Percentiles rank a stretch among this genome's conserved stretches.
Conservation (phyloP, 2,329 filamentous ascomycete genomes). For the Knoxdaviesia capensis region DNA sequence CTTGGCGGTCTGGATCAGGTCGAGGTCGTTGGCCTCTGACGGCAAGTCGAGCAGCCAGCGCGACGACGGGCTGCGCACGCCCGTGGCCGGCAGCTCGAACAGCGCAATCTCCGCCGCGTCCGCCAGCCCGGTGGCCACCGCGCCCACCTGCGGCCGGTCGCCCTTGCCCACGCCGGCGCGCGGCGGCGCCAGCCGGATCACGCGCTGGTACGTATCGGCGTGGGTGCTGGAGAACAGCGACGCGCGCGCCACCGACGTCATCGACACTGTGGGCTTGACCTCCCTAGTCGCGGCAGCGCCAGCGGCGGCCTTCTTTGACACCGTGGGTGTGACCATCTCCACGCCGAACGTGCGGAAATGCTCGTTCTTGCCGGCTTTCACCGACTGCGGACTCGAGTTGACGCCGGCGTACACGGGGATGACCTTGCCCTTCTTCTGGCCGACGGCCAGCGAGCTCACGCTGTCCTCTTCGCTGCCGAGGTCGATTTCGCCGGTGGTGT, state of each 20-base stretch:
- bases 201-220: slow-evolving; percentile 36
- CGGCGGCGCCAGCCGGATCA: slow-evolving; percentile 32
- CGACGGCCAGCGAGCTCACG: slow-evolving; percentile 61
- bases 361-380: slow-evolving; percentile 58
- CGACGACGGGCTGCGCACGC: slow-evolving; percentile 20
- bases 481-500: slow-evolving; percentile 50
- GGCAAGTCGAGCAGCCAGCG: slow-evolving; percentile 28
- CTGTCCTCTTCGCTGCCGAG: slow-evolving; percentile 75
- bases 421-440: slow-evolving; percentile 34
- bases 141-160: slow-evolving; percentile 46
- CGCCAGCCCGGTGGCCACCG: slow-evolving; percentile 58
- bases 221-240: slow-evolving; percentile 28
- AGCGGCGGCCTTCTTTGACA: slow-evolving; percentile 12
- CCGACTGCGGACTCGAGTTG: slow-evolving; percentile 57
- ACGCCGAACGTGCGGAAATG: slow-evolving; percentile 65
- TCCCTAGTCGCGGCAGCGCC: slow-evolving; percentile 8
- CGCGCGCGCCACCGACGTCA: slow-evolving; percentile 30
- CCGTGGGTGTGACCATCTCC: slow-evolving; percentile 17
- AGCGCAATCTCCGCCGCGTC: slow-evolving; percentile 60
- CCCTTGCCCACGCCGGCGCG: no score
- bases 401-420: slow-evolving; percentile 49
- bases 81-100: slow-evolving; percentile 44
- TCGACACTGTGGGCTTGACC: slow-evolving; percentile 13
- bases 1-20: slow-evolving; percentile 37
- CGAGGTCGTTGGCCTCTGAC: slow-evolving; percentile 45